Conservation (phyloP, 495 filamentous ascomycete species). For the Aspergillus baeticus region DNA sequence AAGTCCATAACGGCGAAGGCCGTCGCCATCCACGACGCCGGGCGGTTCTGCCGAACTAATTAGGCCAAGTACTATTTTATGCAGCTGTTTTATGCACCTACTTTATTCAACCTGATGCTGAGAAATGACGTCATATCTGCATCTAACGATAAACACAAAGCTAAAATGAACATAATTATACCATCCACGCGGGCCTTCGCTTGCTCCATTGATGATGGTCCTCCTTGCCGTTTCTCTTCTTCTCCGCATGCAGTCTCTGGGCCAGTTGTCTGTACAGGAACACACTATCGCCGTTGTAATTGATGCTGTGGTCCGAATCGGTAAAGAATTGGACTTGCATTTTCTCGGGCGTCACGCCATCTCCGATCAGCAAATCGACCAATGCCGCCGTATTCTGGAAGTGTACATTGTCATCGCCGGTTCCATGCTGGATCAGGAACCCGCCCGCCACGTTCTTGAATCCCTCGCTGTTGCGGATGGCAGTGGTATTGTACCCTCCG, state of each 20-base stretch:
- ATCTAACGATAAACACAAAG: too few species aligned
- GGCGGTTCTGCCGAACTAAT: too few species aligned
- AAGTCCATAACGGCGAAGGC: too few species aligned
- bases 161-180: not conserved
- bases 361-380: slow-evolving; percentile 17
- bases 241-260: slow-evolving; percentile 16
- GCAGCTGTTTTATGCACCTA: not conserved
- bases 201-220: slow-evolving; percentile 17
- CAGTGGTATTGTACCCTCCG: slow-evolving; percentile 15
- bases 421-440: slow-evolving; percentile 21
- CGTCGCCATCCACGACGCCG: too few species aligned
- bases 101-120: not conserved
- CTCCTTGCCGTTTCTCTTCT: slow-evolving; percentile 1
- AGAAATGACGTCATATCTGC: not conserved
- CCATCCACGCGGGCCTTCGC: not conserved
- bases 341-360: slow-evolving; percentile 14
- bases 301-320: slow-evolving; percentile 21
- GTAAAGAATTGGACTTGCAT: slow-evolving; percentile 24
- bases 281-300: slow-evolving; percentile 14
- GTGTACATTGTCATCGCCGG: slow-evolving; percentile 23
- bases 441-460: slow-evolving; percentile 19
- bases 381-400: slow-evolving; percentile 22
- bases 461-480: slow-evolving; percentile 14
- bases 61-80: too few species aligned
- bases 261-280: slow-evolving; percentile 20